phyloP scores from a whole-genome alignment of 2,329 filamentous ascomycete genomes.

The Nemania serpens region DNA sequence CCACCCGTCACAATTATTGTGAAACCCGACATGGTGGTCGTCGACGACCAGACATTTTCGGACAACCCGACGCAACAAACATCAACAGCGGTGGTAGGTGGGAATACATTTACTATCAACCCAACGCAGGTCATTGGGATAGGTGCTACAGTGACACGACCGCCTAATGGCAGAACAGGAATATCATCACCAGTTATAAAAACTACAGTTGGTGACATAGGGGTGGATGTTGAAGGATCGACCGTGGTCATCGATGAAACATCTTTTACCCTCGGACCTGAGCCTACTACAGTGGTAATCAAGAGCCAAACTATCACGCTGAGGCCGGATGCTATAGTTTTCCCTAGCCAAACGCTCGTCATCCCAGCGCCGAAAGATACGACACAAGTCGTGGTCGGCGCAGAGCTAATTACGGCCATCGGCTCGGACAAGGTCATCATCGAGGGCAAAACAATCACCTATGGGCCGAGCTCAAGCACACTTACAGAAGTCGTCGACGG shows the following conservation, averaged over 20 bases:
- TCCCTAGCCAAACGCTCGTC: constrained; percentile 46
- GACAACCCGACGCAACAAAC: constrained; percentile 46
- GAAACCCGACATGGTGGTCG: constrained; percentile 51
- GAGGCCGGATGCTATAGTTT: constrained; percentile 41
- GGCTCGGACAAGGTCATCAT: constrained; percentile 49
- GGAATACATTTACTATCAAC: constrained; percentile 53
- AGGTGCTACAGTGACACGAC: constrained; percentile 51
- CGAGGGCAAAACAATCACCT: constrained; percentile 51
- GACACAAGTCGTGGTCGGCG: constrained; percentile 54
- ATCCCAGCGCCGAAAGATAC: constrained; percentile 43
- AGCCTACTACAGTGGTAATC: constrained; percentile 43
- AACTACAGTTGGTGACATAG: constrained; percentile 46
- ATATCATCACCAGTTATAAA: constrained; percentile 45
- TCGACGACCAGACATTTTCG: constrained; percentile 52
- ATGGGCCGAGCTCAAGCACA: constrained; percentile 44
- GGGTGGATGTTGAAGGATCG: constrained; percentile 49
- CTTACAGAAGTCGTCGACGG: constrained; percentile 51
- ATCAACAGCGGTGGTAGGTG: constrained; percentile 47
- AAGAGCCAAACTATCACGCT: constrained; percentile 35
- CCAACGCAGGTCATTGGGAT: constrained; percentile 52
- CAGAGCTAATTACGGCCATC: constrained; percentile 51
- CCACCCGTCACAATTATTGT: constrained; percentile 49
- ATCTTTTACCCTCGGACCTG: constrained; percentile 48
- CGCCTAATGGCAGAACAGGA: constrained; percentile 41
- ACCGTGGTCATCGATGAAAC: constrained; percentile 49